Percentiles rank a stretch among this genome's conserved stretches.
Conservation (phyloP, 768 basidiomycete species). For the Lyophyllum atratum region DNA sequence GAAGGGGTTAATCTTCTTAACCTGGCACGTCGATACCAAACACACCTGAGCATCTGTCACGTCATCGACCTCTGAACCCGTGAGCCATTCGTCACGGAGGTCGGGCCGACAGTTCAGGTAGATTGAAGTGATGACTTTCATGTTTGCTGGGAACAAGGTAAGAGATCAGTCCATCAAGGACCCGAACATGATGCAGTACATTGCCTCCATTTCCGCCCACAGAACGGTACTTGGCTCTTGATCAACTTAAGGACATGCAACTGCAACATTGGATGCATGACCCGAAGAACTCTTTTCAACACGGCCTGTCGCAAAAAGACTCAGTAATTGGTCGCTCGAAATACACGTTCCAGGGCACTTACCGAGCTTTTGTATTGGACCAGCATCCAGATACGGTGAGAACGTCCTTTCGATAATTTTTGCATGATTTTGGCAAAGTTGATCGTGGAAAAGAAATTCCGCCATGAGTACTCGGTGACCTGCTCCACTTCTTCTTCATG, state of each 20-base stretch:
- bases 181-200: conserved; percentile 49
- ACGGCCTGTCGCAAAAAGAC: conserved; percentile 67
- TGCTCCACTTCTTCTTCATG: conserved; percentile 89
- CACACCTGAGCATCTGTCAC: conserved; percentile 85
- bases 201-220: conserved; percentile 97
- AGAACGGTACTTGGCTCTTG: conserved; percentile 98
- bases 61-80: conserved; percentile 89
- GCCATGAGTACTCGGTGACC: conserved; percentile 93
- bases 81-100: conserved; percentile 96
- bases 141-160: conserved; percentile 69
- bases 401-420: conserved; percentile 92
- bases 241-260: conserved; percentile 94
- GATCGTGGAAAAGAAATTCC: conserved; percentile 96
- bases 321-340: background rate
- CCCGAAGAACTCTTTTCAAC: conserved; percentile 90
- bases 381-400: conserved; percentile 93
- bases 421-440: conserved; percentile 99
- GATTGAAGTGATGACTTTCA: conserved; percentile 99
- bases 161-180: conserved; percentile 5
- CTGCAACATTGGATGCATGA: conserved; percentile 92
- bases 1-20: background rate
- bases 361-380: conserved; percentile 99
- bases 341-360: conserved; percentile 24
- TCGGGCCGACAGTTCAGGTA: conserved; percentile 98
- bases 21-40: conserved; percentile 8